Base-by-base conservation (phyloP, 2,329 filamentous ascomycete genomes). In the Fusarium sp. region DNA sequence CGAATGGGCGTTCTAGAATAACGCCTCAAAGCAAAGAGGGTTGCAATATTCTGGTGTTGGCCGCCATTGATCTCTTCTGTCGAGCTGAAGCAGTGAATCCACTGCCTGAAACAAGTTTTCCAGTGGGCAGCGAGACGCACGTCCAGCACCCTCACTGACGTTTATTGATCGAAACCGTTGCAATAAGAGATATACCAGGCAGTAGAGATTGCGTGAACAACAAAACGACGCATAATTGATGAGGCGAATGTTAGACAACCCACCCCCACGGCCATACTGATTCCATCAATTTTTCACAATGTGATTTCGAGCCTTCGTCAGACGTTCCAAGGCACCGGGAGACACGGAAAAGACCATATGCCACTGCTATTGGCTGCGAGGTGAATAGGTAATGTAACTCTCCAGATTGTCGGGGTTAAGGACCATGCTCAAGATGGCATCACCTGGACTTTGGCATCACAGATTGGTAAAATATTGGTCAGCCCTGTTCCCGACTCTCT, bases 381-480 rank as follows among this genome's bases (percentile, higher is more conserved):
- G 21, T 47, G 38, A 43, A 46, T 26, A 49, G 28, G 24, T 26
- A 50, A 70, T 63, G 46, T 50, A 46, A 49, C 50, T 70, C 44
- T 59, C 42, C 35, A 49, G 24, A 46, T 35, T 50, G 24, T 39
- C 52, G 47, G 63, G 58, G 39, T 60, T 53, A 55, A 63, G 41
- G 33, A 31, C 37, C 37, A 55, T 67, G 39, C 42, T 43, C 35
- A 44, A 41, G 13, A 58, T 42, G 52, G 50, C 42, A 35, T 50
- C 39, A 42, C 49, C 44, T 67, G 53, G 57, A 37, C 37, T 64
- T 37, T 44, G 28, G 31, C 18, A 46, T 66, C 61, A 73, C 16
- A 85, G 68, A 42, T 77, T 75, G 18, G 76, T 74, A 71, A 88
- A 87, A 57, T 84, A 79, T 44, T 76, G 74, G 39, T 80, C 76